Evolutionary conservation across 768 basidiomycete species (phyloP).

Genomic region (Lactifluus piperatus): DNA sequence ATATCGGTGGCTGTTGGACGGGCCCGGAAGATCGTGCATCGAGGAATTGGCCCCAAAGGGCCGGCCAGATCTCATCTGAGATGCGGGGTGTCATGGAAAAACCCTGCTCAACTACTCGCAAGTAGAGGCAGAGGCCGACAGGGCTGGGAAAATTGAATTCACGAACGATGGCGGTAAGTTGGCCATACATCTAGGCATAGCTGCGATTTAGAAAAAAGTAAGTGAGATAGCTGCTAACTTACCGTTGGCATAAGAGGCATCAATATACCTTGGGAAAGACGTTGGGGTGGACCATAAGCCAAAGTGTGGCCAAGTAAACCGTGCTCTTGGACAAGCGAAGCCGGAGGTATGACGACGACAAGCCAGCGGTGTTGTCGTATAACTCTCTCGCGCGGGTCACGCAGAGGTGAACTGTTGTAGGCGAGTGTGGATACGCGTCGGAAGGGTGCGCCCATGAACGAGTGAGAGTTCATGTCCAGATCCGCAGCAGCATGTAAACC

Average conservation of each 20-base stretch:
- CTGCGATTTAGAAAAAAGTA: constrained; percentile 2
- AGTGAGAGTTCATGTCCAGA: neutral
- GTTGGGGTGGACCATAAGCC: constrained; percentile 47
- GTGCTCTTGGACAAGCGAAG: constrained; percentile 48
- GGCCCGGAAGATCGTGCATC: constrained; percentile 32
- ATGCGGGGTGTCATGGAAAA: constrained; percentile 56
- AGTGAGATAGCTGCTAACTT: constrained; percentile 20
- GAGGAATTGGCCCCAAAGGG: constrained; percentile 58
- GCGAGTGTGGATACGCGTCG: constrained; percentile 43
- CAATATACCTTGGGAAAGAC: constrained; percentile 58
- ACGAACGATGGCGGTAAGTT: constrained; percentile 68
- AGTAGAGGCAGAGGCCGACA: constrained; percentile 69
- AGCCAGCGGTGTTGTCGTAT: constrained; percentile 41
- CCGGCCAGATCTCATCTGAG: constrained; percentile 69
- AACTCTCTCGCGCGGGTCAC: constrained; percentile 37
- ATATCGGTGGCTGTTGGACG: constrained; percentile 45
- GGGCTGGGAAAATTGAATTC: constrained; percentile 79
- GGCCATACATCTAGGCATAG: constrained; percentile 54
- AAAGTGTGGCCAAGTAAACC: constrained; percentile 50
- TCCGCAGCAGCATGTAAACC: neutral
- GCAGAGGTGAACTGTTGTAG: constrained; percentile 40
- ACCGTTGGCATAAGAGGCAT: constrained; percentile 75
- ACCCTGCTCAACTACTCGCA: constrained; percentile 52
- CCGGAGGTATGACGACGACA: constrained; percentile 59
- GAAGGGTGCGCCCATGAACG: constrained; percentile 24